Percentiles rank a stretch among this genome's conserved stretches.
These are phyloP conservation scores for Saturnispora bothae DNA, from an alignment of 805 yeast genomes.

Conservation along the genomic window DNA sequence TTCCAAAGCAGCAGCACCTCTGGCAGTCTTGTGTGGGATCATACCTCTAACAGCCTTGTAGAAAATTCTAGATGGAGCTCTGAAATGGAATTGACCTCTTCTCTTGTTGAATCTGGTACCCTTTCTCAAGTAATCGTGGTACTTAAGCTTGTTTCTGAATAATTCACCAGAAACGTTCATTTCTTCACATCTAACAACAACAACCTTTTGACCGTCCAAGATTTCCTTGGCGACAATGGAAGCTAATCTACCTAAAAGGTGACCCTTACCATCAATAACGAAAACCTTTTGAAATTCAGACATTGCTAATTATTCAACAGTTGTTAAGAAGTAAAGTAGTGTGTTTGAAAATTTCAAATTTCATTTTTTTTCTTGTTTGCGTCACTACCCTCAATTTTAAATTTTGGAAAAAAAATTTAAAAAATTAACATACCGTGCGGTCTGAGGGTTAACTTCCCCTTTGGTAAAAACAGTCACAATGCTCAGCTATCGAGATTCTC, in stretches of 20 bases:
- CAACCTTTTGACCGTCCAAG: slow-evolving; percentile 96
- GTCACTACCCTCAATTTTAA: too few species aligned
- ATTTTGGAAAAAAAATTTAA: too few species aligned
- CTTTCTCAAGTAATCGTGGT: slow-evolving; percentile 99
- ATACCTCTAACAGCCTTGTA: slow-evolving; percentile 99
- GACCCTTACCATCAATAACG: slow-evolving; percentile 99
- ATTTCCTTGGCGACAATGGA: slow-evolving; percentile 97
- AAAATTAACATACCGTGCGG: background rate
- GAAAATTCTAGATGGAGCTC: slow-evolving; percentile 99
- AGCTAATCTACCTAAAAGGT: slow-evolving; percentile 99
- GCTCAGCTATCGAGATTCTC: background rate
- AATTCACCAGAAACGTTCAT: slow-evolving; percentile 99
- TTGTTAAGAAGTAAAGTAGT: slow-evolving; percentile 4
- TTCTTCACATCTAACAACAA: slow-evolving; percentile 94
- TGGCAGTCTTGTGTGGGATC: slow-evolving; percentile 99
- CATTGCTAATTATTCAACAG: too few species aligned
- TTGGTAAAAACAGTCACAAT: slow-evolving; percentile 1
- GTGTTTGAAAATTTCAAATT: slow-evolving; percentile 1
- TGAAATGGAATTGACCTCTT: slow-evolving; percentile 99
- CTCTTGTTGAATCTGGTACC: slow-evolving; percentile 97
- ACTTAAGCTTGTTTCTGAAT: slow-evolving; percentile 99
- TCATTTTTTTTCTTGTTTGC: too few species aligned
- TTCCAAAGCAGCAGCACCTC: slow-evolving; percentile 99
- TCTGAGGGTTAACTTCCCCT: background rate
- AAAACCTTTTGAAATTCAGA: slow-evolving; percentile 92